Evolutionary conservation across 345 rosid species (phyloP).

Genomic region (Pugionium cornutum): DNA sequence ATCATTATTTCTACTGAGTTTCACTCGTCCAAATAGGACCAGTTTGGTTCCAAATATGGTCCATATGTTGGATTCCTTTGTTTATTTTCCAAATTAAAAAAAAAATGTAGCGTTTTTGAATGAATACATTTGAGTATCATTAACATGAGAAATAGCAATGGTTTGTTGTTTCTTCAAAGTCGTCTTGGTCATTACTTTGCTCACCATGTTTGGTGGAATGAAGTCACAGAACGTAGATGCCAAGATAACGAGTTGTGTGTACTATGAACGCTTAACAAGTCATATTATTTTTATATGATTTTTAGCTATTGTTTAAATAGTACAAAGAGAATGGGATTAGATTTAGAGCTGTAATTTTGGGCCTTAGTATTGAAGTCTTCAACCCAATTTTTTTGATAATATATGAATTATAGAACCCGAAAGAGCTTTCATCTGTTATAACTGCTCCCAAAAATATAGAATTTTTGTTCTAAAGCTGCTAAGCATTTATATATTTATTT

Average conservation of each 20-base stretch:
- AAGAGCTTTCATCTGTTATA: too few relatives aligned
- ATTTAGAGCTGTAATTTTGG: background rate
- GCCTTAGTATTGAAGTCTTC: background rate
- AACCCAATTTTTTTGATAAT: background rate
- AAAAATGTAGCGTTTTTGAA: slow-evolving; percentile 12
- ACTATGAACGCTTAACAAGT: background rate
- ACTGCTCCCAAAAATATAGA: too few relatives aligned
- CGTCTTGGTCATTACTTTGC: background rate
- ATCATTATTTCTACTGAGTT: slow-evolving; percentile 44
- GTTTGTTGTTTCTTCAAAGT: background rate
- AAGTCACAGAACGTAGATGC: background rate
- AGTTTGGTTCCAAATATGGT: slow-evolving; percentile 19
- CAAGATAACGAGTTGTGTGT: background rate
- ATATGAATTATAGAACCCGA: too few relatives aligned
- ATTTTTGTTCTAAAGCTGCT: too few relatives aligned
- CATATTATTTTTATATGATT: too few relatives aligned
- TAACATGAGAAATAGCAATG: slow-evolving; percentile 11
- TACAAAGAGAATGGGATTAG: background rate
- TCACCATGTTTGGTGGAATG: slow-evolving; percentile 5
- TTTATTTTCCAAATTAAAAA: slow-evolving; percentile 22
- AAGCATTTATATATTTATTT: too few relatives aligned
- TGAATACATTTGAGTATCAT: slow-evolving; percentile 17
- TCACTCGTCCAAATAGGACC: background rate
- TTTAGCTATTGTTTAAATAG: too few relatives aligned
- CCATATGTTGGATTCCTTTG: slow-evolving; percentile 11